Conservation (phyloP, 2,329 filamentous ascomycete genomes). For the Pestalotiopsis sp. region DNA sequence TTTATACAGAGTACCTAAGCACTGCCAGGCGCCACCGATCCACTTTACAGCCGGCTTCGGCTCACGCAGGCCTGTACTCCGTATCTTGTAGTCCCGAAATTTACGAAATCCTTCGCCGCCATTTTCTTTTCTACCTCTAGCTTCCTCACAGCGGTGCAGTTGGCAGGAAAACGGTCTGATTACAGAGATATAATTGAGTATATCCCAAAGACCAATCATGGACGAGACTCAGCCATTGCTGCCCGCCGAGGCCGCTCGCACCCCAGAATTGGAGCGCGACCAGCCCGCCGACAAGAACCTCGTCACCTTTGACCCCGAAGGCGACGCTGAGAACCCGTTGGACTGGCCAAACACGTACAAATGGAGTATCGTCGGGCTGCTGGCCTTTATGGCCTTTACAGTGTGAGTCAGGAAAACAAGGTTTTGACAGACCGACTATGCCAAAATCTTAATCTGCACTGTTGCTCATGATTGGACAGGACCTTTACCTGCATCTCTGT, state of each 20-base stretch:
- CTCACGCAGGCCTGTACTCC: not conserved
- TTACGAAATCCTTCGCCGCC: not conserved
- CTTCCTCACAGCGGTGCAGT: not conserved
- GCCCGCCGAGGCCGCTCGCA: conserved; percentile 22
- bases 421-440: no score
- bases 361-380: conserved; percentile 53
- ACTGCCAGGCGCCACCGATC: not conserved
- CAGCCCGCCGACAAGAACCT: conserved; percentile 29
- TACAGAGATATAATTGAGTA: not conserved
- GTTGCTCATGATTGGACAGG: conserved; percentile 30
- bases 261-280: conserved; percentile 22
- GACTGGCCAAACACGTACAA: conserved; percentile 57
- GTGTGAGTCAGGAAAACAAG: conserved; percentile 40
- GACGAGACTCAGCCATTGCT: conserved; percentile 37
- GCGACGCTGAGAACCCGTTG: conserved; percentile 53
- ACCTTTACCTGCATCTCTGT: conserved; percentile 61
- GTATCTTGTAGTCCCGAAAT: not conserved
- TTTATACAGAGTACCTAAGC: not conserved
- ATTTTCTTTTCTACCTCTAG: not conserved
- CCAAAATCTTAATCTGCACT: not conserved
- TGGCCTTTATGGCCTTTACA: conserved; percentile 58
- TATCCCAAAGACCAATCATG: conserved; percentile 21
- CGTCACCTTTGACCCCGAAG: conserved; percentile 47
- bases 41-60: not conserved
- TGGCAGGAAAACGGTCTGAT: not conserved